A percentile compares a stretch with the other conserved stretches of the same genome.
These are phyloP conservation scores for Xerocomus potaroensis DNA, from an alignment of 768 basidiomycete genomes.

Conservation along the genomic window DNA sequence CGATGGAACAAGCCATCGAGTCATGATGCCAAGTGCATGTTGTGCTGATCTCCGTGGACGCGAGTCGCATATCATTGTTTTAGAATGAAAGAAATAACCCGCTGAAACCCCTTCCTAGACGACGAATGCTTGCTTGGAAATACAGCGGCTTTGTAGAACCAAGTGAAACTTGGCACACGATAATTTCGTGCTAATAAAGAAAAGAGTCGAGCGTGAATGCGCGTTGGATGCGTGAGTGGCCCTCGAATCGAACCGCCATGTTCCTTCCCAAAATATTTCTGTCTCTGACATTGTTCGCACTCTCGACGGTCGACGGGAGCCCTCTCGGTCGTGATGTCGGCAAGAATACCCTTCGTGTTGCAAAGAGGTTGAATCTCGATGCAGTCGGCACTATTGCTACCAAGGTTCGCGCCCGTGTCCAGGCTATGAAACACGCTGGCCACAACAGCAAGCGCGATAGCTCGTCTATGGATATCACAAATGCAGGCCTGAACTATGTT, in stretches of 20 bases:
- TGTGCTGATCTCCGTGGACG: no score
- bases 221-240: neutral
- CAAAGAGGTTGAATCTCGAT: neutral
- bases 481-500: conserved; percentile 23
- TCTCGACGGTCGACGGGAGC: neutral
- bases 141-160: neutral
- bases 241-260: neutral
- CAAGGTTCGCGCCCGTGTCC: conserved; percentile 13
- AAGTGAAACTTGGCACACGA: neutral
- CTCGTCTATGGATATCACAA: conserved; percentile 12
- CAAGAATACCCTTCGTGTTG: neutral
- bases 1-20: no score
- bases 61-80: no score
- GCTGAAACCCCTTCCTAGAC: no score
- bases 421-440: conserved; percentile 2
- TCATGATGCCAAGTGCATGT: no score
- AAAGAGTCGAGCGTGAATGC: neutral
- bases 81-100: no score
- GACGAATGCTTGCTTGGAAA: neutral
- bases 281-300: neutral
- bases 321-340: neutral
- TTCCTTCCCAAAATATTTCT: neutral
- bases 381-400: conserved; percentile 1
- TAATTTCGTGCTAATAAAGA: neutral
- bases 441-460: conserved; percentile 4